Conservation (phyloP, 495 filamentous ascomycete genomes). For the Geoglossum glabrum region DNA sequence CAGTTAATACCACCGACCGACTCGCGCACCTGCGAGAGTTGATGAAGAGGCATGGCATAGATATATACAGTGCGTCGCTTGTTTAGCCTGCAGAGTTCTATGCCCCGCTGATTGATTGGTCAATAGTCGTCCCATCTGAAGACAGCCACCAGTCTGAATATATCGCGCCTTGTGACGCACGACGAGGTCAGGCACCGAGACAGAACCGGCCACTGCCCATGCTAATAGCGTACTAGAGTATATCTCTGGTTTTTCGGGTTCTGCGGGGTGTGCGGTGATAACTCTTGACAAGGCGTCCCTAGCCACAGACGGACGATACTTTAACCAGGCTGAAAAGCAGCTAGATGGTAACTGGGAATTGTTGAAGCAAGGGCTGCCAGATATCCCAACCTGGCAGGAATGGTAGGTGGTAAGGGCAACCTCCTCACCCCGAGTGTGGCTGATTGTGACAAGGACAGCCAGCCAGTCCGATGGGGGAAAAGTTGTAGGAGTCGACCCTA, state of each 20-base stretch:
- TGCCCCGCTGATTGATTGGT: slow-evolving; percentile 10
- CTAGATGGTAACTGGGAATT: slow-evolving; percentile 83
- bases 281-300: slow-evolving; percentile 74
- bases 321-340: slow-evolving; percentile 90
- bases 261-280: slow-evolving; percentile 80
- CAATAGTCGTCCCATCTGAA: slow-evolving; percentile 80
- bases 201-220: not conserved
- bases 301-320: slow-evolving; percentile 92
- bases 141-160: slow-evolving; percentile 97
- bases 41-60: slow-evolving; percentile 74
- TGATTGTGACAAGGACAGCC: slow-evolving; percentile 33
- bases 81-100: not conserved
- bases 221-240: slow-evolving; percentile 32
- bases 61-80: slow-evolving; percentile 66
- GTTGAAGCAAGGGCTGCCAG: slow-evolving; percentile 78
- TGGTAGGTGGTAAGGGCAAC: slow-evolving; percentile 35
- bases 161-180: slow-evolving; percentile 80
- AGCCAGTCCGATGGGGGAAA: slow-evolving; percentile 72
- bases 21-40: slow-evolving; percentile 58
- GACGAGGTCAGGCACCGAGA: slow-evolving; percentile 39
- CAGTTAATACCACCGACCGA: slow-evolving; percentile 61
- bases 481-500: slow-evolving; percentile 78
- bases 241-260: slow-evolving; percentile 89
- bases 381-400: slow-evolving; percentile 95
- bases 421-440: slow-evolving; percentile 5